Evolutionary conservation across 805 yeast species (phyloP).

Genomic region (Candida succiphila): DNA sequence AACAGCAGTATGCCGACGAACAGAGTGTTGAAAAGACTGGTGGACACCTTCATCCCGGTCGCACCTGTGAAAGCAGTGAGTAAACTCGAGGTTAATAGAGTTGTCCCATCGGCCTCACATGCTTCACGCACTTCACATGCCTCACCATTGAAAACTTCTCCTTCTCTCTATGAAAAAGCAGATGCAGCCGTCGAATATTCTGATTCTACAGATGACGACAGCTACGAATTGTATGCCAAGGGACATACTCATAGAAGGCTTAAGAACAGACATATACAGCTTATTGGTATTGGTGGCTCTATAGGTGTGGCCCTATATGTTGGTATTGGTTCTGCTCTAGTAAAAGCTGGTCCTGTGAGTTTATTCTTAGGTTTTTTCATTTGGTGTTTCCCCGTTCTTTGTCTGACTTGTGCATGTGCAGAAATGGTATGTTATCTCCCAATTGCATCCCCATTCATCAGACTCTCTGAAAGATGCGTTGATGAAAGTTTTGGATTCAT

Average conservation of each 20-base stretch:
- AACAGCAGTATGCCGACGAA: background rate
- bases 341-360: conserved; percentile 19
- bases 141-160: no score
- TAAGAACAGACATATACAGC: conserved; percentile 21
- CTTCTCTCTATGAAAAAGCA: background rate
- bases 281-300: conserved; percentile 25
- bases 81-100: background rate
- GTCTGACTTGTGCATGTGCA: conserved; percentile 19
- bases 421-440: conserved; percentile 25
- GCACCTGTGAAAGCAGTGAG: background rate
- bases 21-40: background rate
- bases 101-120: background rate
- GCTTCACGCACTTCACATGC: no score
- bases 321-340: conserved; percentile 19
- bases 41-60: background rate
- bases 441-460: conserved; percentile 20
- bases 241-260: conserved; percentile 18
- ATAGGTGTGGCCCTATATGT: conserved; percentile 24
- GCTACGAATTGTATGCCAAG: background rate
- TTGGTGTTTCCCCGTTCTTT: conserved; percentile 18
- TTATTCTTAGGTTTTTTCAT: conserved; percentile 16
- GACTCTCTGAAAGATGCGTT: conserved; percentile 22
- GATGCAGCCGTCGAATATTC: background rate
- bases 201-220: background rate
- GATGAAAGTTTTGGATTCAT: conserved; percentile 21